phyloP scores from a whole-genome alignment of 371 early-diverging fungal genomes.

The Mucor piriformis region DNA sequence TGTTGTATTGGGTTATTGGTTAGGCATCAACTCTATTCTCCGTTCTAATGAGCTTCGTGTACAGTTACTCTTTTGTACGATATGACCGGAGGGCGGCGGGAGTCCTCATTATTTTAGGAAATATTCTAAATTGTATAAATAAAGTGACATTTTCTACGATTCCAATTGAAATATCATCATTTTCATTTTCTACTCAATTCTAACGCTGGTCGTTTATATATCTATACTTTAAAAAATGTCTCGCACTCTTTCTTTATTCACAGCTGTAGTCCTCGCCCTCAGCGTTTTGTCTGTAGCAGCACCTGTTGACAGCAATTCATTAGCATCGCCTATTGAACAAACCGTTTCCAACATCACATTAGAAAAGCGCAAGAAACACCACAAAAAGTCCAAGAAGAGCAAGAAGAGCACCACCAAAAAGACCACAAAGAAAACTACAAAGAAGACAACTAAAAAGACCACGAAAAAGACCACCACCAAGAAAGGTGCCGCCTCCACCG shows the following conservation, averaged over 20 bases:
- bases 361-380: constrained; percentile 13
- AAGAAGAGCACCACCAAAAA: background rate
- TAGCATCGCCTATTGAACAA: constrained; percentile 2
- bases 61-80: constrained; percentile 12
- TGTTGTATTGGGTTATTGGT: background rate
- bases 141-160: background rate
- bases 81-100: constrained; percentile 4
- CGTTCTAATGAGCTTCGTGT: constrained; percentile 13
- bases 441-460: background rate
- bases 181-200: constrained; percentile 2
- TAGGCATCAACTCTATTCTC: background rate
- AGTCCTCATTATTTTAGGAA: background rate
- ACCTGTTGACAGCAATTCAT: constrained; percentile 7
- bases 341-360: background rate
- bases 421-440: background rate
- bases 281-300: constrained; percentile 19
- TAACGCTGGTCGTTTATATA: constrained; percentile 29
- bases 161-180: background rate
- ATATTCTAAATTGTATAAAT: background rate
- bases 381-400: background rate
- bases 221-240: constrained; percentile 21
- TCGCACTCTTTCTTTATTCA: constrained; percentile 24
- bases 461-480: background rate
- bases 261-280: constrained; percentile 16
- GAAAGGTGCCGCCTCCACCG: background rate